Evolutionary conservation across 208 protist genomes (phyloP).

Genomic region (Crithidia expoeki): DNA sequence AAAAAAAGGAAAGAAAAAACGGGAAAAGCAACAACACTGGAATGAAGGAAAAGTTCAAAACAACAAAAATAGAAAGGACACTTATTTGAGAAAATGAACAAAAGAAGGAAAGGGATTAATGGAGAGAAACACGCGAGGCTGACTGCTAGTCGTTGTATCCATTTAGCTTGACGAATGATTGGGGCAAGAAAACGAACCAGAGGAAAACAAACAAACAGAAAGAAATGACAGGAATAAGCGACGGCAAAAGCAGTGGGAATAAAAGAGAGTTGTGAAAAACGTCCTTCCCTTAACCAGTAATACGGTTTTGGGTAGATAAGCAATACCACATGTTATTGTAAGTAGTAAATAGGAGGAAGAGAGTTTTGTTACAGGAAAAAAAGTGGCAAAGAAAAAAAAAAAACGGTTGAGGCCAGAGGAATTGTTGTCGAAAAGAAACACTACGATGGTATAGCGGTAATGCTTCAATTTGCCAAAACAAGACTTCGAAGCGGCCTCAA

Average conservation of each 20-base stretch:
- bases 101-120: constrained; percentile 21
- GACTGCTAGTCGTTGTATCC: constrained; percentile 6
- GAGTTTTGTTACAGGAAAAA: not conserved
- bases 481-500: not conserved
- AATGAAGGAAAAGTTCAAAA: constrained; percentile 1
- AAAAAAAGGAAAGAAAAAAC: not conserved
- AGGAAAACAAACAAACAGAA: constrained; percentile 19
- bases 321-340: not conserved
- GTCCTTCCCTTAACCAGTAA: not conserved
- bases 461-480: not conserved
- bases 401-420: not conserved
- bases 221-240: constrained; percentile 14
- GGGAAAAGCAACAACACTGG: not conserved
- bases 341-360: constrained; percentile 1
- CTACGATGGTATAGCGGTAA: constrained; percentile 14
- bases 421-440: constrained; percentile 7
- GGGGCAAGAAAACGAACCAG: constrained; percentile 2
- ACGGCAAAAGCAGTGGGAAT: constrained; percentile 3
- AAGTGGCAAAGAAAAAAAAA: constrained; percentile 10
- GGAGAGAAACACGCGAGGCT: constrained; percentile 10
- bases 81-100: constrained; percentile 30
- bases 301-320: not conserved
- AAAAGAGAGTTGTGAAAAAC: constrained; percentile 8
- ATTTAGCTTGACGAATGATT: constrained; percentile 9
- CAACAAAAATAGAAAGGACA: constrained; percentile 17